These are phyloP conservation scores for Cylindrotheca fusiformis DNA, from an alignment of 108 stramenopile genomes.

Conservation along the genomic window DNA sequence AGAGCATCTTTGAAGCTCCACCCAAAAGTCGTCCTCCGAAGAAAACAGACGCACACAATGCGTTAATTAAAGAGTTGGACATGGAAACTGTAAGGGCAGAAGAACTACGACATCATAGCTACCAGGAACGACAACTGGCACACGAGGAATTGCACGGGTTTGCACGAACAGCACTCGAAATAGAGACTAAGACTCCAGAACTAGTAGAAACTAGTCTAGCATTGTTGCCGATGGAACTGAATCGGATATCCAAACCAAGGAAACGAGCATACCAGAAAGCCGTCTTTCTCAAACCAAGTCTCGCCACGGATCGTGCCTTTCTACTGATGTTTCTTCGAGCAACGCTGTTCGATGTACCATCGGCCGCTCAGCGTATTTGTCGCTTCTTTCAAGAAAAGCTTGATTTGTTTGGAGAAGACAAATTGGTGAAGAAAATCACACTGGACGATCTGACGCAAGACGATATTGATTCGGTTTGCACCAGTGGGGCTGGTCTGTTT, in stretches of 20 bases:
- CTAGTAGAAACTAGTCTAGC: conserved; percentile 11
- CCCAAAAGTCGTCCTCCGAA: too few species aligned
- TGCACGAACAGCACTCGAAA: neutral
- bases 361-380: conserved; percentile 23
- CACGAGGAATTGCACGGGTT: conserved; percentile 16
- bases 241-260: conserved; percentile 1
- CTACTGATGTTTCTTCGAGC: conserved; percentile 38
- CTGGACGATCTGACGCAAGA: conserved; percentile 13
- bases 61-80: too few species aligned
- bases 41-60: too few species aligned
- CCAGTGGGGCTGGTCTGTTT: conserved; percentile 3
- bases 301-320: conserved; percentile 7
- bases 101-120: neutral
- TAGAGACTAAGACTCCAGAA: neutral
- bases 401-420: conserved; percentile 27
- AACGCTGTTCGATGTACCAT: conserved; percentile 15
- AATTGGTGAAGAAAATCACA: too few species aligned
- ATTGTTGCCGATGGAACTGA: conserved; percentile 1
- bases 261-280: conserved; percentile 15
- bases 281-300: conserved; percentile 7
- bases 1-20: too few species aligned
- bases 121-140: conserved; percentile 6
- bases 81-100: conserved; percentile 5
- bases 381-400: conserved; percentile 34
- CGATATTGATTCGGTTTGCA: neutral